Conservation (phyloP, 1,284 basidiomycete species). For the Pseudozyma tsukubaensis region DNA sequence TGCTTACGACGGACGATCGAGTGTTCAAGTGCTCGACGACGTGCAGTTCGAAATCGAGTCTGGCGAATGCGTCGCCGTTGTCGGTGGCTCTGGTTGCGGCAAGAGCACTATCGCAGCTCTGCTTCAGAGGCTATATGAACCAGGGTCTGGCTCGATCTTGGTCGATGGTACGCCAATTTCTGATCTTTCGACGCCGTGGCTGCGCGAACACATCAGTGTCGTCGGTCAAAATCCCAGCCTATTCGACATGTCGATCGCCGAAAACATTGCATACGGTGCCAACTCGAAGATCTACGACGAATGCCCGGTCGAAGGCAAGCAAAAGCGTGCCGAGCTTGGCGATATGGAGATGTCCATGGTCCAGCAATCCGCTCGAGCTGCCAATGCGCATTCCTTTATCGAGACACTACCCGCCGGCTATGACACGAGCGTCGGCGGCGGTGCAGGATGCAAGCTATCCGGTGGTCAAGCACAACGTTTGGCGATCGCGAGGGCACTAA, state of each 20-base stretch:
- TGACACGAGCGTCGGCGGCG: slow-evolving; percentile 87
- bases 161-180: slow-evolving; percentile 41
- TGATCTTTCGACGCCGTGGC: slow-evolving; percentile 25
- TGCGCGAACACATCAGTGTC: slow-evolving; percentile 61
- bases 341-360: slow-evolving; percentile 72
- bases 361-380: slow-evolving; percentile 77
- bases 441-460: slow-evolving; percentile 81
- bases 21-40: slow-evolving; percentile 38
- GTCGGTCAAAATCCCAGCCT: slow-evolving; percentile 58
- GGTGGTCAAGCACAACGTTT: slow-evolving; percentile 95
- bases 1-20: slow-evolving; percentile 37
- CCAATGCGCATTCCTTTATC: slow-evolving; percentile 89
- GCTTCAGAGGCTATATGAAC: slow-evolving; percentile 64
- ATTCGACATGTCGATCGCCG: slow-evolving; percentile 55
- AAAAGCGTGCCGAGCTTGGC: neutral
- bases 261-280: slow-evolving; percentile 61
- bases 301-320: neutral
- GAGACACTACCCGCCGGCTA: slow-evolving; percentile 82
- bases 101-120: slow-evolving; percentile 64
- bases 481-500: slow-evolving; percentile 88
- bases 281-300: slow-evolving; percentile 26
- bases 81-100: slow-evolving; percentile 63
- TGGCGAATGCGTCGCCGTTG: slow-evolving; percentile 65
- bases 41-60: slow-evolving; percentile 35
- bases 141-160: slow-evolving; percentile 39